Evolutionary conservation across 2,329 filamentous ascomycete genomes (phyloP).

Genomic region (Apiospora koreana): DNA sequence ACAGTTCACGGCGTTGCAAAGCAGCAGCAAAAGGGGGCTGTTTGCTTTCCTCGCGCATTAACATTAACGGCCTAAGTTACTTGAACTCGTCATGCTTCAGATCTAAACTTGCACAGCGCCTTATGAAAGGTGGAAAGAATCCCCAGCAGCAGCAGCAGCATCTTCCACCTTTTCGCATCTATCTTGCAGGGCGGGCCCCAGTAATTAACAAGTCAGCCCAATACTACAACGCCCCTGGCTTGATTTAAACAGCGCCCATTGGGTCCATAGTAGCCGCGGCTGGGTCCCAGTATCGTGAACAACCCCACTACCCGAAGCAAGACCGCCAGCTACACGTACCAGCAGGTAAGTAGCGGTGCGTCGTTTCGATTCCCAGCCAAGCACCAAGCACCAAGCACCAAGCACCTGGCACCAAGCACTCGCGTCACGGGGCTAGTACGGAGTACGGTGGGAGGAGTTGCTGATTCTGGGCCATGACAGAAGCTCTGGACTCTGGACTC

Average conservation of each 20-base stretch:
- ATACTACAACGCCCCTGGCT: conserved; percentile 8
- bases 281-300: conserved; percentile 16
- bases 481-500: background rate
- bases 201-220: conserved; percentile 10
- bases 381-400: too few species aligned
- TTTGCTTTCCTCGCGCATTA: background rate
- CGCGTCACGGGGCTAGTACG: conserved; percentile 17
- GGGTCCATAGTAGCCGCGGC: conserved; percentile 9
- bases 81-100: background rate
- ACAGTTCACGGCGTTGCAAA: background rate
- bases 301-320: conserved; percentile 17
- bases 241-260: background rate
- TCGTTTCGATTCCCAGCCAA: conserved; percentile 8
- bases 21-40: too few species aligned
- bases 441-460: conserved; percentile 15
- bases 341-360: conserved; percentile 20
- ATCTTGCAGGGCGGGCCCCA: background rate
- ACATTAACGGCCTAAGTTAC: background rate
- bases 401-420: too few species aligned
- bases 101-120: background rate
- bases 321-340: conserved; percentile 17
- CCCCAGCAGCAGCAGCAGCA: background rate
- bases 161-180: background rate
- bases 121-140: too few species aligned
- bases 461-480: conserved; percentile 19